Evolutionary conservation across 2,329 filamentous ascomycete species (phyloP).

Genomic region (Talaromyces sp.): DNA sequence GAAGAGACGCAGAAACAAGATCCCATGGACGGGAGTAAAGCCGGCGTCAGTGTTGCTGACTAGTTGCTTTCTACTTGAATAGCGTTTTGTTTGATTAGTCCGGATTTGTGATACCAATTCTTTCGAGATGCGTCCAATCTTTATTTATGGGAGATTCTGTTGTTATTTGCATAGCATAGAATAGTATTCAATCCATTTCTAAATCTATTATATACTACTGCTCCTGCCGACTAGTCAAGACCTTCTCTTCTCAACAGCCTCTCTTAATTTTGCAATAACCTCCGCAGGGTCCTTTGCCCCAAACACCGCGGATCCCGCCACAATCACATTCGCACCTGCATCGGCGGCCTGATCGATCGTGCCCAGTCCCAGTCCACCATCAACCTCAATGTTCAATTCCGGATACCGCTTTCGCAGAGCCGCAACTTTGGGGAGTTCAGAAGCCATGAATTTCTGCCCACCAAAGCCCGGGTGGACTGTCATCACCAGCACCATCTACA

Average conservation of each 20-base stretch:
- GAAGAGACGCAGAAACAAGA: conserved; percentile 22
- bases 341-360: conserved; percentile 94
- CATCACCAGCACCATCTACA: conserved; percentile 96
- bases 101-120: conserved; percentile 13
- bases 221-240: not conserved
- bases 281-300: conserved; percentile 83
- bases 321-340: conserved; percentile 95
- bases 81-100: conserved; percentile 1
- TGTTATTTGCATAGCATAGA: not conserved
- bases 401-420: conserved; percentile 81
- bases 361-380: conserved; percentile 80
- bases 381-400: conserved; percentile 93
- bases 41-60: conserved; percentile 26
- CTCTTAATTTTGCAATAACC: conserved; percentile 77
- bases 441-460: conserved; percentile 97
- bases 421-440: conserved; percentile 88
- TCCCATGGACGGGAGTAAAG: conserved; percentile 24
- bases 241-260: conserved; percentile 68
- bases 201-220: too few species aligned
- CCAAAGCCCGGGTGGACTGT: conserved; percentile 97
- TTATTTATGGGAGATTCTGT: too few species aligned
- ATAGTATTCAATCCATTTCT: not conserved
- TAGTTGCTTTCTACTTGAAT: conserved; percentile 13
- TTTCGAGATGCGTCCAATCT: not conserved
- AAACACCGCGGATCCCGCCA: conserved; percentile 94